Conservation (phyloP, 23 red algal species). For the Agarophyton chilense region DNA sequence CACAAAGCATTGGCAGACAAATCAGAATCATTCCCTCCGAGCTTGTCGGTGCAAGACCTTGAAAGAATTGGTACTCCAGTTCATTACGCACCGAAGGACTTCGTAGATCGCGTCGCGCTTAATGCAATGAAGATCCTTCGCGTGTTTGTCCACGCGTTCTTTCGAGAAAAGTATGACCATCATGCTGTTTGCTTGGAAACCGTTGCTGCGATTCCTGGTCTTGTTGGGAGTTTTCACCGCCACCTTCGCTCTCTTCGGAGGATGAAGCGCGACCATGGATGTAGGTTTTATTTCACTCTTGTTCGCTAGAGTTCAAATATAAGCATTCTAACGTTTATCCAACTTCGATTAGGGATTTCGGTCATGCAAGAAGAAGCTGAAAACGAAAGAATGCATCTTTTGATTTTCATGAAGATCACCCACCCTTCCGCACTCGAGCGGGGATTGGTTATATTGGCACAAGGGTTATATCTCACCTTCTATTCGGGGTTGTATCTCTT, state of each 20-base stretch:
- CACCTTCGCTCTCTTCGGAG: slow-evolving; percentile 88
- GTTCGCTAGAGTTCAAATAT: not conserved
- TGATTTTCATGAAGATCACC: slow-evolving; percentile 89
- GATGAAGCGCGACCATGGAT: slow-evolving; percentile 82
- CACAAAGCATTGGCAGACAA: slow-evolving; percentile 76
- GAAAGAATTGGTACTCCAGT: slow-evolving; percentile 48
- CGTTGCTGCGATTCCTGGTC: slow-evolving; percentile 96
- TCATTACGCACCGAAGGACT: slow-evolving; percentile 75
- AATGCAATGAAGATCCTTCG: slow-evolving; percentile 82
- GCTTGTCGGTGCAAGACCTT: slow-evolving; percentile 48
- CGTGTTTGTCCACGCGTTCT: slow-evolving; percentile 88
- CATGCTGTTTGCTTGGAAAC: slow-evolving; percentile 95
- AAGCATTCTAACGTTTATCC: not conserved
- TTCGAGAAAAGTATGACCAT: slow-evolving; percentile 90
- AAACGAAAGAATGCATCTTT: slow-evolving; percentile 96
- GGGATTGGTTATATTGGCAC: slow-evolving; percentile 78
- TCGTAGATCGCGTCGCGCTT: slow-evolving; percentile 78
- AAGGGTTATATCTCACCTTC: slow-evolving; percentile 88
- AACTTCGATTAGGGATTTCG: slow-evolving; percentile 52
- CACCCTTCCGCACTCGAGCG: slow-evolving; percentile 86
- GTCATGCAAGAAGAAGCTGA: slow-evolving; percentile 94
- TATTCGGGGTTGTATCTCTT: slow-evolving; percentile 82
- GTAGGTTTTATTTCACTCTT: slow-evolving; percentile 1
- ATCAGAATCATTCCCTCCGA: slow-evolving; percentile 57
- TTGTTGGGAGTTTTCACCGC: slow-evolving; percentile 81